phyloP scores from a whole-genome alignment of 768 basidiomycete genomes.

The Pleurotus sapidus region DNA sequence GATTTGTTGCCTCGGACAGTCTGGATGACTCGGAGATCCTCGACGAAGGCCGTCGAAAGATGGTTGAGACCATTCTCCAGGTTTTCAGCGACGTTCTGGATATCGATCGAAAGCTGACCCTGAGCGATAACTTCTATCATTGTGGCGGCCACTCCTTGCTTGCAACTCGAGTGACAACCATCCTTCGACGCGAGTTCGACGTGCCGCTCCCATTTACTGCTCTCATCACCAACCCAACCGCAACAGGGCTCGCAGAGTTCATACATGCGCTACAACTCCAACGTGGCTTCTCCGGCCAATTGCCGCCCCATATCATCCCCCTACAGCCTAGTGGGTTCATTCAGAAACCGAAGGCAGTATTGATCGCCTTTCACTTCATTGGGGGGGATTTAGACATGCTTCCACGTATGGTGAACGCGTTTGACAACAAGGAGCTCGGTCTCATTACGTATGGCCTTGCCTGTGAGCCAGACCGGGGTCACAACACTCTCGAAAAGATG shows the following conservation, averaged over 20 bases:
- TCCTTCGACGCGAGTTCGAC: constrained; percentile 2
- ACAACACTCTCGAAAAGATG: background rate
- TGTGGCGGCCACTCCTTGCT: constrained; percentile 6
- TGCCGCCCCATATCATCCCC: background rate
- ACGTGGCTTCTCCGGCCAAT: background rate
- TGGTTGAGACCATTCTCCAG: background rate
- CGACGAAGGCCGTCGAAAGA: background rate
- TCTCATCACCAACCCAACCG: constrained; percentile 6
- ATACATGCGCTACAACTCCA: background rate
- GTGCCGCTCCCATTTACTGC: constrained; percentile 9
- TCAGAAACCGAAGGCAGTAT: constrained; percentile 1
- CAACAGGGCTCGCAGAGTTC: constrained; percentile 6
- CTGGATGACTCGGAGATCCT: background rate
- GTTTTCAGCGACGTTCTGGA: constrained; percentile 1
- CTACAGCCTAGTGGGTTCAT: background rate
- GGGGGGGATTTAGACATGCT: background rate
- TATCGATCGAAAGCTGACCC: constrained; percentile 5
- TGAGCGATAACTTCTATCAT: constrained; percentile 6
- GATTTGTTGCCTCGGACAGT: background rate
- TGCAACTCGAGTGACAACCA: constrained; percentile 6
- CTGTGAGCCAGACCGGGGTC: background rate
- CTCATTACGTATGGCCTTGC: background rate
- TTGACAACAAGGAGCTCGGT: constrained; percentile 7
- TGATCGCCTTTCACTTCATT: constrained; percentile 7
- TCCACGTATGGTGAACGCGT: constrained; percentile 4